Percentiles rank a stretch among this genome's conserved stretches.
phyloP scores from a whole-genome alignment of 768 basidiomycete species.

The Tephrocybe sp. region DNA sequence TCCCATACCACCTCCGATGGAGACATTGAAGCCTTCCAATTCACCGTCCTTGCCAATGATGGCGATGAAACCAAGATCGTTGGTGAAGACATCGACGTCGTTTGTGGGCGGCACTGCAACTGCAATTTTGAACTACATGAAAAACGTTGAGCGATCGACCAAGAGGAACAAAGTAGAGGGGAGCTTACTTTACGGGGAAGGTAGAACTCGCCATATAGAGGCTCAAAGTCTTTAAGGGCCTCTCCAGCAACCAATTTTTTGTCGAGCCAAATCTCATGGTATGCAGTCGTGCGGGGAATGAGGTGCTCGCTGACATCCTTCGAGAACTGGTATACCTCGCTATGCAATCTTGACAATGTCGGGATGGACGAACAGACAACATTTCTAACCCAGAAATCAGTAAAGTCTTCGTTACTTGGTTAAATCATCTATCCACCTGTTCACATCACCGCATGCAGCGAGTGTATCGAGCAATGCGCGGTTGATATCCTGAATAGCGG shows the following conservation, averaged over 20 bases:
- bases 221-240: constrained; percentile 92
- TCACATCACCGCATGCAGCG: constrained; percentile 98
- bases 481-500: constrained; percentile 96
- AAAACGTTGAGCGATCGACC: constrained; percentile 3
- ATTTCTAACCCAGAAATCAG: constrained; percentile 51
- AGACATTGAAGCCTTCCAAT: constrained; percentile 91
- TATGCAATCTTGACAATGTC: constrained; percentile 82
- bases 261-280: constrained; percentile 99
- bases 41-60: constrained; percentile 77
- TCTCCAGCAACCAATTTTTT: constrained; percentile 96
- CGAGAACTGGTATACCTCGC: constrained; percentile 80
- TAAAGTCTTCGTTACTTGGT: neutral
- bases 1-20: constrained; percentile 97
- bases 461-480: constrained; percentile 88
- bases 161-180: neutral
- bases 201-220: constrained; percentile 97
- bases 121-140: constrained; percentile 88
- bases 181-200: constrained; percentile 84
- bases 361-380: constrained; percentile 93
- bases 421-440: constrained; percentile 53
- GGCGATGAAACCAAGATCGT: constrained; percentile 96
- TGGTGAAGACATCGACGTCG: constrained; percentile 93
- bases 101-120: constrained; percentile 96
- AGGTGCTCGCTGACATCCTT: constrained; percentile 83
- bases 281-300: constrained; percentile 88